A percentile compares a stretch with the other conserved stretches of the same genome.
phyloP scores from a whole-genome alignment of 495 filamentous ascomycete species.

The Viridothelium virens region DNA sequence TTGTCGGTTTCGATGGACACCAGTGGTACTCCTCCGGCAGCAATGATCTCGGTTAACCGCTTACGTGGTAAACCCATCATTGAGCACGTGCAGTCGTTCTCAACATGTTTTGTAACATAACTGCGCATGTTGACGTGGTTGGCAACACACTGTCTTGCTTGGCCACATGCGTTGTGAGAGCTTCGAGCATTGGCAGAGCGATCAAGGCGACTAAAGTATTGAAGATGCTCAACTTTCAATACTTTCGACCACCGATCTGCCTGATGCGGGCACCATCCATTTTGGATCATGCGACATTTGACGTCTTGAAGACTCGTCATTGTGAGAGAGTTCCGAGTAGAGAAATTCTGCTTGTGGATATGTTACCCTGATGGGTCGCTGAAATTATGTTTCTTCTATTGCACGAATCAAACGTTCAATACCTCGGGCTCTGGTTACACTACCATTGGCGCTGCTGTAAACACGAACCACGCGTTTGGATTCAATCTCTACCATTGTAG shows the following conservation, averaged over 20 bases:
- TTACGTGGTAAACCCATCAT: background rate
- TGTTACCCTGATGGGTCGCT: too few relatives aligned
- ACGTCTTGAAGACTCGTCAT: slow-evolving; percentile 3
- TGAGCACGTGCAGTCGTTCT: background rate
- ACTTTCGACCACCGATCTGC: background rate
- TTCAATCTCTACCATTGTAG: too few relatives aligned
- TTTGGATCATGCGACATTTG: background rate
- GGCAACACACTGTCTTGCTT: background rate
- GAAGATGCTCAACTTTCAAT: background rate
- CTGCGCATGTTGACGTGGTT: background rate
- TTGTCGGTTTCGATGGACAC: background rate
- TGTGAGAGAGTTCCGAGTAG: background rate
- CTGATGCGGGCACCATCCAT: slow-evolving; percentile 7
- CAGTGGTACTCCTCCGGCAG: slow-evolving; percentile 5
- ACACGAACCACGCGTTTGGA: too few relatives aligned
- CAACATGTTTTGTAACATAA: background rate
- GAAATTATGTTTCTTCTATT: too few relatives aligned
- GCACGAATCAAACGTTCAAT: too few relatives aligned
- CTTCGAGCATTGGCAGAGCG: background rate
- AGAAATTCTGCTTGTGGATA: too few relatives aligned
- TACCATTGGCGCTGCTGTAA: too few relatives aligned
- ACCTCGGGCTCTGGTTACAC: too few relatives aligned
- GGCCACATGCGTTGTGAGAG: background rate
- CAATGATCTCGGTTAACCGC: background rate
- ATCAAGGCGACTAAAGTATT: background rate